These are phyloP conservation scores for Panaeolus cyanescens DNA, from an alignment of 768 basidiomycete genomes.

Conservation along the genomic window DNA sequence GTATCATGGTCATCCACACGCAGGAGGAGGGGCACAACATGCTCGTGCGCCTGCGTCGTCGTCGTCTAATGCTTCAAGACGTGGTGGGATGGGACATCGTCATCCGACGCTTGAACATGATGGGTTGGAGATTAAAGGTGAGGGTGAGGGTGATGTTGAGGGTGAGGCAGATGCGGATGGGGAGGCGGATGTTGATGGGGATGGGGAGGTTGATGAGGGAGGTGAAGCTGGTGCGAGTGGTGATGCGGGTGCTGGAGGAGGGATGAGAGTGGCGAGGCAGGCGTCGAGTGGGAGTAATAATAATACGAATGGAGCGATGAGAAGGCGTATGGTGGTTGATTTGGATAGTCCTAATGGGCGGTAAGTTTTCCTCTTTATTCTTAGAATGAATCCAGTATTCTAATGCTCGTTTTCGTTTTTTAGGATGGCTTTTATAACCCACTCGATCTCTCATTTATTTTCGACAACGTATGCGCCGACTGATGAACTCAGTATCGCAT, in stretches of 20 bases:
- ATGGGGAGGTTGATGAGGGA: conserved; percentile 18
- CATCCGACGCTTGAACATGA: not conserved
- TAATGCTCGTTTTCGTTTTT: conserved; percentile 6
- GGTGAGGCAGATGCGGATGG: conserved; percentile 25
- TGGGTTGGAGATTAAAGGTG: not conserved
- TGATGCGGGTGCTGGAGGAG: not conserved
- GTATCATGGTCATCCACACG: no score
- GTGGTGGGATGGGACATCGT: no score
- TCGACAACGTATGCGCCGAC: conserved; percentile 62
- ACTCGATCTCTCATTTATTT: conserved; percentile 67
- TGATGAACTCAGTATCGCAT: conserved; percentile 72
- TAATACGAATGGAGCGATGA: not conserved
- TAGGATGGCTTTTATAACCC: conserved; percentile 61
- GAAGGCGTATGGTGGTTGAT: conserved; percentile 28
- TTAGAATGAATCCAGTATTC: conserved; percentile 4
- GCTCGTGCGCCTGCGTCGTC: no score
- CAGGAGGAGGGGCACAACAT: no score
- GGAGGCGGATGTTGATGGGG: conserved; percentile 28
- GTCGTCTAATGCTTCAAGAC: no score
- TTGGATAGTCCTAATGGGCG: conserved; percentile 61
- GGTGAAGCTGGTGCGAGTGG: not conserved
- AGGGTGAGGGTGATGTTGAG: conserved; percentile 29
- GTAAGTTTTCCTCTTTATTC: conserved; percentile 38
- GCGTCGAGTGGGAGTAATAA: no score
- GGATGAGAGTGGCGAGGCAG: no score